phyloP scores from a whole-genome alignment of 306 rosid genomes.

The Castanopsis chinensis region DNA sequence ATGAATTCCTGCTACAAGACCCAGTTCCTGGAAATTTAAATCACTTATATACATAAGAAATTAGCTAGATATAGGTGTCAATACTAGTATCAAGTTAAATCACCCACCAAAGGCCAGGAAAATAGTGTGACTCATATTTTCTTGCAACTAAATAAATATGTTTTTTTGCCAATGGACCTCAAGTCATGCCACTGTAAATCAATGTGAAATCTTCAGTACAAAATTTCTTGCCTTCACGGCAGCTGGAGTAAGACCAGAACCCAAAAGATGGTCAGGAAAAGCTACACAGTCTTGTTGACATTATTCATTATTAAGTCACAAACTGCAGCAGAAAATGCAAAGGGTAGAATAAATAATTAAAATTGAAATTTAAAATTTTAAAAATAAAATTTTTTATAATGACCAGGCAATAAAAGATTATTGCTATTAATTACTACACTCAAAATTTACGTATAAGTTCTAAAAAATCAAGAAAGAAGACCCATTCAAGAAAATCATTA shows the following conservation, averaged over 20 bases:
- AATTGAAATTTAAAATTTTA: background rate
- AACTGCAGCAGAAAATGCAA: conserved; percentile 26
- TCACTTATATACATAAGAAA: conserved; percentile 5
- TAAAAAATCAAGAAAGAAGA: conserved; percentile 9
- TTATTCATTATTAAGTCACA: conserved; percentile 35
- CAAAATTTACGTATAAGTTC: conserved; percentile 8
- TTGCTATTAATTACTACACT: conserved; percentile 5
- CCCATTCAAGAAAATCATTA: conserved; percentile 3
- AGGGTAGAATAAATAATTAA: background rate
- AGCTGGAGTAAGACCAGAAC: conserved; percentile 84
- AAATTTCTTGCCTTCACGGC: conserved; percentile 86
- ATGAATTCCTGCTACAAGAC: conserved; percentile 79
- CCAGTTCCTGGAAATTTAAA: conserved; percentile 75
- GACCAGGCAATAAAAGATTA: conserved; percentile 2
- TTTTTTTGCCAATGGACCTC: conserved; percentile 33
- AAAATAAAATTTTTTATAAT: background rate
- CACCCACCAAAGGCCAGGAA: conserved; percentile 29
- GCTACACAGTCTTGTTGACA: conserved; percentile 90
- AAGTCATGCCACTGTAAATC: conserved; percentile 45
- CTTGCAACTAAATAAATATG: background rate
- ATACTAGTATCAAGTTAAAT: conserved; percentile 27
- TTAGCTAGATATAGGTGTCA: conserved; percentile 14
- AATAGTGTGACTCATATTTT: background rate
- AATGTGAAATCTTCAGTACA: conserved; percentile 44
- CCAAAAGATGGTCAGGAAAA: conserved; percentile 94